Evolutionary conservation across 768 basidiomycete species (phyloP), one percentile per base, ranked within the genome.

Genomic region (Guyanaporus albipodus): DNA sequence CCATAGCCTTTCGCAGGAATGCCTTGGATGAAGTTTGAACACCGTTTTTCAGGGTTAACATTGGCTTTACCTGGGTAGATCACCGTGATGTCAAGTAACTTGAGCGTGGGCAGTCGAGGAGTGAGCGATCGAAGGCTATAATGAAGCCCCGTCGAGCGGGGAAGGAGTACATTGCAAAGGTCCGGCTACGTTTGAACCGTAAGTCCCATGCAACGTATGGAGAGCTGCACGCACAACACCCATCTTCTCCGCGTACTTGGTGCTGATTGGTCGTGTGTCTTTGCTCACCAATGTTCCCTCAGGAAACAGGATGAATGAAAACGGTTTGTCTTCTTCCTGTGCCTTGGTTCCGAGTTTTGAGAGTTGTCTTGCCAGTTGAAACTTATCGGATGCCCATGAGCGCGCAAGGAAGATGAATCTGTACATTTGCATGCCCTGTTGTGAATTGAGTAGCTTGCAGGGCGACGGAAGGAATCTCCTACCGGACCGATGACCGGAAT

Each of bases 211-310:
- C 44, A 48, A 24, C 17, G 47, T 11, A 55, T 31, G 36, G 29
- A 27, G 36, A 19, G 12, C n/a, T 1, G 38, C 11, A 78, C 93
- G 70, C 60, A 95, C 93, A 47, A 95, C 82, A 6, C 87, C 89
- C 59, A 83, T 79, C 69, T 89, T 92, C 47, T 91, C 84, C 6
- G 94, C 92, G 61, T 83, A 98, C 58, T 84, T 85, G 68, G 80
- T 82, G 66, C 88, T 93, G 54, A 86, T 74, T 0, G 91, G 91
- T 38, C 91, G 69, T 4, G 94, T 98, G 51, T 92, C 73, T 52
- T 79, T 76, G 65, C 90, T 92, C 12, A 94, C 86, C 22, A 98
- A 83, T 4, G 95, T 97, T 24, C 96, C 96, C 65, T 99, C 96
- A 0, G 96, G 96, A 64, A 94, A 98, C 37, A 97, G 75, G 45